Conservation (phyloP, 2,329 filamentous ascomycete genomes). For the Hortaea sp. region DNA sequence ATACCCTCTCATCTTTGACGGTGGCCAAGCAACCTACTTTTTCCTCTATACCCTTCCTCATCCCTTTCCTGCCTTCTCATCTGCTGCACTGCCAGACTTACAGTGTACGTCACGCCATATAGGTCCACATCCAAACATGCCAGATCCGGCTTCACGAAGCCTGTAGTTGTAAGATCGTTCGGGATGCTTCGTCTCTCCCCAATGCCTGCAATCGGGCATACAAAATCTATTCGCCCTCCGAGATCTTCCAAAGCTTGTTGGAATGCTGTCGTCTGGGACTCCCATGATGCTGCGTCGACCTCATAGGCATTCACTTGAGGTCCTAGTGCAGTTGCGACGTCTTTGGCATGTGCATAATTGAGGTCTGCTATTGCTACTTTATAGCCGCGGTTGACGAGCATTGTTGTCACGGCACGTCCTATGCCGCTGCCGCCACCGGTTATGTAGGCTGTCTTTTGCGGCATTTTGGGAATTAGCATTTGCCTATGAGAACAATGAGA, state of each 20-base stretch:
- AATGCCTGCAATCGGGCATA: conserved; percentile 33
- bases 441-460: conserved; percentile 12
- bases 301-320: conserved; percentile 12
- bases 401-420: conserved; percentile 22
- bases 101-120: conserved; percentile 34
- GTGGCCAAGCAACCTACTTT: conserved; percentile 19
- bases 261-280: conserved; percentile 29
- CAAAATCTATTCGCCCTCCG: conserved; percentile 29
- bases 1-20: too few species aligned
- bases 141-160: conserved; percentile 31
- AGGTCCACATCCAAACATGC: conserved; percentile 31
- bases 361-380: conserved; percentile 40
- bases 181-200: conserved; percentile 30
- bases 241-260: conserved; percentile 23
- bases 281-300: conserved; percentile 28
- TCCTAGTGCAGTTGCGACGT: conserved; percentile 17
- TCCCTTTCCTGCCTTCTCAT: conserved; percentile 30
- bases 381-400: conserved; percentile 30
- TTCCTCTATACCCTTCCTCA: conserved; percentile 27
- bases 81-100: conserved; percentile 34
- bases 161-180: conserved; percentile 3
- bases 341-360: conserved; percentile 19
- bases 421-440: conserved; percentile 25
- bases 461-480: too few species aligned
- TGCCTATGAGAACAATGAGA: too few species aligned